These are phyloP conservation scores for Aspergillus tubingensis DNA, from an alignment of 2,329 filamentous ascomycete species.

Conservation along the genomic window DNA sequence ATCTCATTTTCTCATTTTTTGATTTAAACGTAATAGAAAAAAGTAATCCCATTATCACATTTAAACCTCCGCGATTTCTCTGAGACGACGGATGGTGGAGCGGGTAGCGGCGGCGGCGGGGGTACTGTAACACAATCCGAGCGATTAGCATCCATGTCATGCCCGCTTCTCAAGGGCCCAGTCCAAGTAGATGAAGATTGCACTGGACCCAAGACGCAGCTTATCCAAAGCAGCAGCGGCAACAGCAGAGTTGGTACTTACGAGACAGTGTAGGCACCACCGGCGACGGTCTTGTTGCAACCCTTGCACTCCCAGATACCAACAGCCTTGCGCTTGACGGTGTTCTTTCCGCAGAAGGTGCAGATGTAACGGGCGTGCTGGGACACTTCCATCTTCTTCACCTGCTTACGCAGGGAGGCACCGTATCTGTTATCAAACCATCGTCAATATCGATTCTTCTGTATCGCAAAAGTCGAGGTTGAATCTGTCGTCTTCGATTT, in stretches of 20 bases:
- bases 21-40: constrained; percentile 41
- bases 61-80: constrained; percentile 90
- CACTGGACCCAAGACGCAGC: not conserved
- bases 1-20: constrained; percentile 41
- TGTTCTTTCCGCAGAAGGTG: constrained; percentile 98
- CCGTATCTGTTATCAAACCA: constrained; percentile 69
- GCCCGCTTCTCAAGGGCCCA: not conserved
- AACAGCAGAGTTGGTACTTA: constrained; percentile 59
- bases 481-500: constrained; percentile 17
- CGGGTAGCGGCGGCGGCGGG: constrained; percentile 90
- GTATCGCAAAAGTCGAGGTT: constrained; percentile 20
- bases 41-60: constrained; percentile 39
- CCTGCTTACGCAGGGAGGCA: constrained; percentile 98
- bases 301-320: constrained; percentile 97
- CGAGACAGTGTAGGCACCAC: constrained; percentile 94
- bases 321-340: constrained; percentile 84
- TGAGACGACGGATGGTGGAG: constrained; percentile 94
- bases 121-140: constrained; percentile 59
- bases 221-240: not conserved
- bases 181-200: not conserved
- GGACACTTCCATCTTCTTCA: constrained; percentile 99
- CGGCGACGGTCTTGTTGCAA: constrained; percentile 91
- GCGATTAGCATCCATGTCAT: constrained; percentile 20
- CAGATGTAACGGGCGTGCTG: constrained; percentile 97
- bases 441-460: constrained; percentile 24